phyloP scores from a whole-genome alignment of 768 basidiomycete genomes.

The Rhodotorula graminis region DNA sequence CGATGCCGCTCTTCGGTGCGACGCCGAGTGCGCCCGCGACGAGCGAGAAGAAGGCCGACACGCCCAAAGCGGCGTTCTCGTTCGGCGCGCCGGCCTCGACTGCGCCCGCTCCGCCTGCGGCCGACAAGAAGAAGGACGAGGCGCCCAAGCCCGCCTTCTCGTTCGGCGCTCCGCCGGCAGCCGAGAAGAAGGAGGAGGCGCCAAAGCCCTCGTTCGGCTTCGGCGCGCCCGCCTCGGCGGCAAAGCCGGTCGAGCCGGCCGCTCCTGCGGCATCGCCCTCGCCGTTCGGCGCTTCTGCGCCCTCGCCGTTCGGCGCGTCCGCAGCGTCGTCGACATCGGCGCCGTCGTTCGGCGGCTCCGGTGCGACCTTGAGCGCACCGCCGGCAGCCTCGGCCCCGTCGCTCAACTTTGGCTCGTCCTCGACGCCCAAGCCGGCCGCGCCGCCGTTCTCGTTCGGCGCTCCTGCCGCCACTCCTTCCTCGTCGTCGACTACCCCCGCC shows the following conservation, averaged over 20 bases:
- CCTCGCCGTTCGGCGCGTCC: background rate
- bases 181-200: background rate
- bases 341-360: background rate
- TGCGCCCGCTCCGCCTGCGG: background rate
- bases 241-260: background rate
- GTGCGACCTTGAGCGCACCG: background rate
- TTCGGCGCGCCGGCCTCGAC: background rate
- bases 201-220: background rate
- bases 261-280: background rate
- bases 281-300: background rate
- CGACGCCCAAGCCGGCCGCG: background rate
- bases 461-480: background rate
- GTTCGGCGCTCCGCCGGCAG: background rate
- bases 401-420: background rate
- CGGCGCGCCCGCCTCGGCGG: background rate
- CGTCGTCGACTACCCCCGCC: background rate
- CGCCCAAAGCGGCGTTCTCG: background rate
- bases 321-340: background rate
- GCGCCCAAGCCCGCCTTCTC: background rate
- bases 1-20: background rate
- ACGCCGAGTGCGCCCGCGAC: background rate
- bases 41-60: background rate
- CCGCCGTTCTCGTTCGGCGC: slow-evolving; percentile 3
- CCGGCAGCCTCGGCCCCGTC: background rate
- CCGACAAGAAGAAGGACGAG: slow-evolving; percentile 2